Percentiles rank a stretch among this genome's conserved stretches.
These are phyloP conservation scores for Hypoxylon sp. DNA, from an alignment of 2,329 filamentous ascomycete genomes.

Conservation along the genomic window DNA sequence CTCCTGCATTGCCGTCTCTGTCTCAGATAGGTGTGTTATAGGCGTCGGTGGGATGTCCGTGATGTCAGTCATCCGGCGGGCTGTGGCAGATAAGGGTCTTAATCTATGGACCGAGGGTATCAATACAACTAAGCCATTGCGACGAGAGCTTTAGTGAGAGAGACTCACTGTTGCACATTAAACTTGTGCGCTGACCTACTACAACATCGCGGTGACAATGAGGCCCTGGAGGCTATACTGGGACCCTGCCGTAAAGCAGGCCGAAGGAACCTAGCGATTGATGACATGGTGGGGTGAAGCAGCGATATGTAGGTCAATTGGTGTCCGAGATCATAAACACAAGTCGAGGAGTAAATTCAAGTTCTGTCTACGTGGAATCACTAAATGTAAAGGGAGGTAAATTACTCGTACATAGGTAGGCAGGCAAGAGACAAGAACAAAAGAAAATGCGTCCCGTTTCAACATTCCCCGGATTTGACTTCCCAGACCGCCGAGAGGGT, in stretches of 20 bases:
- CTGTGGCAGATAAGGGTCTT: slow-evolving; percentile 71
- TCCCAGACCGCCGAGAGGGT: slow-evolving; percentile 35
- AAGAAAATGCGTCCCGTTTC: slow-evolving; percentile 18
- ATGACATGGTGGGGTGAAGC: slow-evolving; percentile 59
- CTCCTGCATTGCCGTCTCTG: slow-evolving; percentile 90
- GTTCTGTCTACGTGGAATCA: background rate
- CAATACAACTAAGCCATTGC: slow-evolving; percentile 26
- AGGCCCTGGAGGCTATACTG: slow-evolving; percentile 53
- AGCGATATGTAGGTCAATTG: slow-evolving; percentile 15
- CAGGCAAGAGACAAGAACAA: slow-evolving; percentile 15
- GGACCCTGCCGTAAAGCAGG: slow-evolving; percentile 66
- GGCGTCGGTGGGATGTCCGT: slow-evolving; percentile 88
- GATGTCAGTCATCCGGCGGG: slow-evolving; percentile 73
- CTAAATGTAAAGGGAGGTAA: slow-evolving; percentile 4
- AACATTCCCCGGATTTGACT: slow-evolving; percentile 40
- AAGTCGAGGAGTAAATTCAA: slow-evolving; percentile 2
- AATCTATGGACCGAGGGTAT: slow-evolving; percentile 18
- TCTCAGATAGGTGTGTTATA: slow-evolving; percentile 92
- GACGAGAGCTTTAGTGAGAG: slow-evolving; percentile 5
- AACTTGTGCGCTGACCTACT: slow-evolving; percentile 49
- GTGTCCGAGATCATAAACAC: slow-evolving; percentile 5
- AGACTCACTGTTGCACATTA: slow-evolving; percentile 54
- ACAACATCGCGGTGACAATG: slow-evolving; percentile 49
- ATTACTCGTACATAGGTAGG: slow-evolving; percentile 8
- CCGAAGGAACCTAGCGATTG: slow-evolving; percentile 65